phyloP scores from a whole-genome alignment of 257 asterid species.

The Salvia hispanica region DNA sequence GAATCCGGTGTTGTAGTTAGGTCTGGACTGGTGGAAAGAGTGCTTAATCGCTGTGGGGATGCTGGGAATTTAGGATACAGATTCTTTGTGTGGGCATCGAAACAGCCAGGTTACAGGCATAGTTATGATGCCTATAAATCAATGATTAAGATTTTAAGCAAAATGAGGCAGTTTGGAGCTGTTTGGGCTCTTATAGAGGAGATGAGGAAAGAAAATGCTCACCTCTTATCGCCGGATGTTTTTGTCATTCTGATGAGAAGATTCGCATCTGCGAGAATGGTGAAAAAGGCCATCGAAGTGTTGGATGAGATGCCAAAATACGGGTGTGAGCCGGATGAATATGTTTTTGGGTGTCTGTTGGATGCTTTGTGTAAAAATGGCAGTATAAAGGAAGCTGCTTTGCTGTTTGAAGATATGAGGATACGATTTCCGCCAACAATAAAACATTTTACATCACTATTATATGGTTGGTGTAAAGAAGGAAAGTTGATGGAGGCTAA shows the following conservation, averaged over 20 bases:
- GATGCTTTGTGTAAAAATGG: constrained; percentile 93
- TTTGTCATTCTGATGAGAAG: constrained; percentile 89
- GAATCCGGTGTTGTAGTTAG: constrained; percentile 72
- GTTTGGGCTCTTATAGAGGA: constrained; percentile 98
- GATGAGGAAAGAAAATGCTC: constrained; percentile 84
- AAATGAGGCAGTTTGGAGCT: constrained; percentile 93
- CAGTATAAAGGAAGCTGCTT: constrained; percentile 84
- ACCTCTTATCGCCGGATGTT: constrained; percentile 65
- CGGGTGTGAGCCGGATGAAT: constrained; percentile 89
- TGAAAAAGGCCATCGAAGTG: constrained; percentile 84
- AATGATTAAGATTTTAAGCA: constrained; percentile 73
- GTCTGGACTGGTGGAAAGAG: constrained; percentile 81
- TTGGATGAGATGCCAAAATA: constrained; percentile 93
- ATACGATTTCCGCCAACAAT: constrained; percentile 68
- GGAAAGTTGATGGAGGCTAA: constrained; percentile 90
- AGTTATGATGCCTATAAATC: constrained; percentile 78
- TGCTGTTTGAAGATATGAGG: constrained; percentile 82
- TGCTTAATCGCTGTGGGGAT: constrained; percentile 88
- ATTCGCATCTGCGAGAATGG: constrained; percentile 87
- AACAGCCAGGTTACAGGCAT: constrained; percentile 75
- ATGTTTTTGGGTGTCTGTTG: constrained; percentile 82
- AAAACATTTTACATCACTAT: constrained; percentile 78
- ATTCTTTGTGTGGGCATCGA: constrained; percentile 82
- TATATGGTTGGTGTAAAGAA: constrained; percentile 91
- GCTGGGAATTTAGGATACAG: constrained; percentile 91